Evolutionary conservation across 73 alveolate species (phyloP), one percentile per base, ranked within the genome.

Genomic region (Symbiodinium pilosum): DNA sequence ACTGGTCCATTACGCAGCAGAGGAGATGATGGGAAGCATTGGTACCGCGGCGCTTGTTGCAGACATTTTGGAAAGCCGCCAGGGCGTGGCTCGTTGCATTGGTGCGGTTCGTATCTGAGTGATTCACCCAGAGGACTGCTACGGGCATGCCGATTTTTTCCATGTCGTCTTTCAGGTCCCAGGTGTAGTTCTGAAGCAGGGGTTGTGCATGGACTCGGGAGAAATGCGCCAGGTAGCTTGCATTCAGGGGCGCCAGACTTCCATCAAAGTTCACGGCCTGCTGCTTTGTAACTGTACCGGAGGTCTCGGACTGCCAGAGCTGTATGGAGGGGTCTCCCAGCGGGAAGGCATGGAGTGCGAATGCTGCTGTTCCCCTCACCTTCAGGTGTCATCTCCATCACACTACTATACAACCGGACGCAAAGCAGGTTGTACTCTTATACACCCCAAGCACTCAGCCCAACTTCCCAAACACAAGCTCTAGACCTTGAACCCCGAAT

Each of bases 41-140:
- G 84, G 92, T 81, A 9, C 98, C 98, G 4, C 98, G 98, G 40
- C 97, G 97, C 88, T 91, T 91, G 83, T n/a, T 43, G 54, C 97
- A 91, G n/a, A 91, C 41, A 4, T 36, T 30, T n/a, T 77, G 28
- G 83, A 91, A 91, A 3, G 97, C 97, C n/a, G 83, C 28, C 14
- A 73, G 85, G n/a, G 85, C 85, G 14, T 20, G 30, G 44, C 7
- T n/a, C 30, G 44, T 73, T 42, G 44, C 43, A 32, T 73, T 73
- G 44, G 81, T 64, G 81, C 30, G 30, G 38, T 64, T 64, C 40
- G 81, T 64, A 28, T 64, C 81, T 20, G 87, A 41, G 98, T 43
- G 32, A 85, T 43, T 92, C 92, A 77, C 83, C 98, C 98, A 93
- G 68, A 93, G 84, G 34, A 93, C 98, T n/a, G 85, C 98, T 39